Conservation (phyloP, 306 rosid genomes). For the Prunus armeniaca region DNA sequence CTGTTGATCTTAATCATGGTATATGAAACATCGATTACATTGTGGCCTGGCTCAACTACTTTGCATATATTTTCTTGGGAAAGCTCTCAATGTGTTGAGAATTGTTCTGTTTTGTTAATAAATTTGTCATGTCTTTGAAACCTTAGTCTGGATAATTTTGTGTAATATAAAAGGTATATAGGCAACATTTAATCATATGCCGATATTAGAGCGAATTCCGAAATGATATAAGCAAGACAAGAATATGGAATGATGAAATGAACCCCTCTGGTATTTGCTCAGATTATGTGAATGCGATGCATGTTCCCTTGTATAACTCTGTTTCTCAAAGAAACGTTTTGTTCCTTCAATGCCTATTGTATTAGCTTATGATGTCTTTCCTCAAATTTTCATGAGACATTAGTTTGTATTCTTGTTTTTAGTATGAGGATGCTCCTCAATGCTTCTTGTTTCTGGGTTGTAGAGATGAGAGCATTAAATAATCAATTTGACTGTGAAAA, state of each 20-base stretch:
- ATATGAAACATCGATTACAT: neutral
- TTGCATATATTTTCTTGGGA: neutral
- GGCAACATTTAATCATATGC: neutral
- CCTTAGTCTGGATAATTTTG: neutral
- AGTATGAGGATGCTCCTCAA: neutral
- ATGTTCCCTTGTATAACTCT: neutral
- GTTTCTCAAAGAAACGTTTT: neutral
- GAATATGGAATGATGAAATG: neutral
- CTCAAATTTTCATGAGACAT: neutral
- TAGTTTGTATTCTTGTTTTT: neutral
- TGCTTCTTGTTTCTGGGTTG: neutral
- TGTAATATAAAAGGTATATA: neutral
- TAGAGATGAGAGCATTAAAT: constrained; percentile 1
- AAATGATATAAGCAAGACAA: neutral
- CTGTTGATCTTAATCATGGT: neutral
- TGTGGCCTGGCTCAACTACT: neutral
- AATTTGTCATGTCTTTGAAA: neutral
- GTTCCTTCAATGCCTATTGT: neutral
- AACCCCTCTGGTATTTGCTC: neutral
- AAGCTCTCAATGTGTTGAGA: neutral
- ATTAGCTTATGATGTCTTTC: neutral
- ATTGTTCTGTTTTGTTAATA: neutral
- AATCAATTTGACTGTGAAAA: constrained; percentile 26
- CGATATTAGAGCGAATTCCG: neutral
- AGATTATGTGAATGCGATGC: neutral